Conservation (phyloP, 345 rosid genomes). For the Salix purpurea region DNA sequence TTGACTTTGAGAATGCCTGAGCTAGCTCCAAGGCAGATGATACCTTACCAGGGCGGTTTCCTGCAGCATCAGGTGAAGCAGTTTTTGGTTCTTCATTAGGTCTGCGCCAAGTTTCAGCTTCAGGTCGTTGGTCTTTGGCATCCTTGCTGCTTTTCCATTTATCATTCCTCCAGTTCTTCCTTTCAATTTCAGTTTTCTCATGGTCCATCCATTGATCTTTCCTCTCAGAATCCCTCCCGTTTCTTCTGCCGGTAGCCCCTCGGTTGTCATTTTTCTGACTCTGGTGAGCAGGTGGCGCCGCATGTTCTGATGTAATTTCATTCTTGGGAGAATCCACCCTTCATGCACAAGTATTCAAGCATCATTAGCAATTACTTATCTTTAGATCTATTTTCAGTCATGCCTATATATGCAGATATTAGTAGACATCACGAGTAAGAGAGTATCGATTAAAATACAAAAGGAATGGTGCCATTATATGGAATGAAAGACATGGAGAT, state of each 20-base stretch:
- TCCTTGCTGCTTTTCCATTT: slow-evolving; percentile 13
- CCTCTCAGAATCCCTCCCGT: slow-evolving; percentile 13
- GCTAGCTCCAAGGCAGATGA: slow-evolving; percentile 25
- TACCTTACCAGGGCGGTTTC: slow-evolving; percentile 14
- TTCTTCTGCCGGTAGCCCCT: slow-evolving; percentile 6
- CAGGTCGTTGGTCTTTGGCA: slow-evolving; percentile 10
- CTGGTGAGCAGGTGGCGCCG: background rate
- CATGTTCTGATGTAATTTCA: slow-evolving; percentile 6
- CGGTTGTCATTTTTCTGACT: slow-evolving; percentile 2
- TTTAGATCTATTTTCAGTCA: background rate
- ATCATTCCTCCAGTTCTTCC: slow-evolving; percentile 16
- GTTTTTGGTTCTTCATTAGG: slow-evolving; percentile 11
- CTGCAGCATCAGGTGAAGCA: background rate
- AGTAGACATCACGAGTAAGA: background rate
- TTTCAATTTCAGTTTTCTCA: slow-evolving; percentile 8
- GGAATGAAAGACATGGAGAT: background rate
- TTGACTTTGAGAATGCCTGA: slow-evolving; percentile 24
- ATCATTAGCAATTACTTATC: background rate
- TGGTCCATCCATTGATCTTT: slow-evolving; percentile 4
- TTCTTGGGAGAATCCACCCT: slow-evolving; percentile 21
- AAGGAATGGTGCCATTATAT: background rate
- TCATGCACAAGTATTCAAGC: background rate
- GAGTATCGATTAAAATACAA: background rate
- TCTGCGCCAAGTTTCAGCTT: slow-evolving; percentile 23
- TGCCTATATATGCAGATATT: background rate